Evolutionary conservation across 306 rosid species (phyloP), one percentile per base, ranked within the genome.

Genomic region (Vigna mungo): DNA sequence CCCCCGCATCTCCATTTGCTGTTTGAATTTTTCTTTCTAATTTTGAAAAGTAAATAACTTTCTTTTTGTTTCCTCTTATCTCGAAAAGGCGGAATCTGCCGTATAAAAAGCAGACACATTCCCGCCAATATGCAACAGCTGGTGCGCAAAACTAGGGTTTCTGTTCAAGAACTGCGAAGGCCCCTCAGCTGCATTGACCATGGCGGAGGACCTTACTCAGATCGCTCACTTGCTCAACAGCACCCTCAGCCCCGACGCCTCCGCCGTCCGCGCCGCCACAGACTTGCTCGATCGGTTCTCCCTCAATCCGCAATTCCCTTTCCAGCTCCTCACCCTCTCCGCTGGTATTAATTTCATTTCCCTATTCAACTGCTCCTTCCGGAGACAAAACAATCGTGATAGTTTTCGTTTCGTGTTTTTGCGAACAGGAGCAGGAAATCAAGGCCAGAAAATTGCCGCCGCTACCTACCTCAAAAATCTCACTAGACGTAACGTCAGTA

Each of bases 401-500:
- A 3, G 30, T 68, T 68, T 13, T 21, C 44, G 9, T 41, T 66
- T 56, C 13, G 21, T 55, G 53, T 51, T 66, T 30, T 70, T 14
- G 25, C 65, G 6, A 52, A 20, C 76, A 93, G 98, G 86, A 32
- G 91, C 84, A 41, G 89, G 88, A 74, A 82, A 82, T 80, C 87
- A 88, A 76, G 98, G 95, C 72, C 86, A 56, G 74, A 89, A 81
- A 79, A 54, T 91, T 37, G 87, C 98, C 46, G 98, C 95, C 48
- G 95, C 96, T 5, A 76, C 96, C 0, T 93, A 91, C 82, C 87
- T 93, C 25, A 93, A 93, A 77, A 93, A 91, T 61, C 87, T 91
- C 81, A 83, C 93, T 1, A 86, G 95, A 56, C 83, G 90, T 14
- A 89, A 77, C 46, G 64, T 87, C 16, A 92, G 87, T 39, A 83